phyloP scores from a whole-genome alignment of 73 alveolate genomes.

The Symbiodinium natans region DNA sequence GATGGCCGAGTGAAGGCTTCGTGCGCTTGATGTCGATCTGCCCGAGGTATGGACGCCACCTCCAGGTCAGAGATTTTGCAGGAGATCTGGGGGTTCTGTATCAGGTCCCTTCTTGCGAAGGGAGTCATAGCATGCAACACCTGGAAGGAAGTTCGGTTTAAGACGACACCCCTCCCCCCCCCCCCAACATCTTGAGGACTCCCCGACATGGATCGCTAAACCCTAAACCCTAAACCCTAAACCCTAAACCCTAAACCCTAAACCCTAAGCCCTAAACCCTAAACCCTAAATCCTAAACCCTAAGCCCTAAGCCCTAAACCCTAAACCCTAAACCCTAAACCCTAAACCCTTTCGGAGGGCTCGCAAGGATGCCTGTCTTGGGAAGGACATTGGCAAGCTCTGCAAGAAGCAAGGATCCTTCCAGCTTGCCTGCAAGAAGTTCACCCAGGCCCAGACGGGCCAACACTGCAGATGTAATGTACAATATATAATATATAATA shows the following conservation, averaged over 20 bases:
- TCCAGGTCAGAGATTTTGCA: constrained; percentile 45
- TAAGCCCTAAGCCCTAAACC: no score
- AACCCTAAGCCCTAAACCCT: no score
- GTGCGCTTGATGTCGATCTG: not conserved
- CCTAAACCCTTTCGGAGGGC: no score
- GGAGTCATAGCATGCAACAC: no score
- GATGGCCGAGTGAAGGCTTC: not conserved
- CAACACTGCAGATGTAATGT: not conserved
- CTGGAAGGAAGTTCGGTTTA: no score
- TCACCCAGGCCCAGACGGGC: constrained; percentile 95
- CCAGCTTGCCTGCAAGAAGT: constrained; percentile 97
- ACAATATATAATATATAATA: no score
- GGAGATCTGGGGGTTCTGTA: not conserved
- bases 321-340: no score
- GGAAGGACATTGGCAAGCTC: constrained; percentile 96
- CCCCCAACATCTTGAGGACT: not conserved
- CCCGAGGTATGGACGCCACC: not conserved
- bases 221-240: no score
- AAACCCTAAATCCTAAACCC: no score
- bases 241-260: no score
- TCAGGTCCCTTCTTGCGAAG: no score
- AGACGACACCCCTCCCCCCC: not conserved
- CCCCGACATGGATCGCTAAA: not conserved
- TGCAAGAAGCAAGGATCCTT: constrained; percentile 98
- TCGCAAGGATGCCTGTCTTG: no score